These are phyloP conservation scores for Podospora conica DNA, from an alignment of 495 filamentous ascomycete species.

Conservation along the genomic window DNA sequence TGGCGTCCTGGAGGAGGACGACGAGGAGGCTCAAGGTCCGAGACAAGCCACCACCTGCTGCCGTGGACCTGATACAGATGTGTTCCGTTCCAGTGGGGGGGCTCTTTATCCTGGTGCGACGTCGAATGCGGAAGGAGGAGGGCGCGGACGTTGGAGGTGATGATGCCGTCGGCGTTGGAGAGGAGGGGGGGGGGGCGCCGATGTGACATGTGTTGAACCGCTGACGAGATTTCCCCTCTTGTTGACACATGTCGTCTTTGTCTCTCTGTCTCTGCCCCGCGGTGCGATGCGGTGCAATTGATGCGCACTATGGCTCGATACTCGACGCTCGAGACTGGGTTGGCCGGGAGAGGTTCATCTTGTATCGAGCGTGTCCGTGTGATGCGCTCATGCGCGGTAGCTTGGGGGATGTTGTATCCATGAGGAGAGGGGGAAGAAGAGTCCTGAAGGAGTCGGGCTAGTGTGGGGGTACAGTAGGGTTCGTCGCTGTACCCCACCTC, in stretches of 20 bases:
- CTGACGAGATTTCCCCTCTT: neutral
- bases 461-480: neutral
- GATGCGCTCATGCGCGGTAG: conserved; percentile 6
- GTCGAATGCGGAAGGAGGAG: neutral
- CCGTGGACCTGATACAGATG: neutral
- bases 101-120: conserved; percentile 1
- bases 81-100: neutral
- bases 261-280: neutral
- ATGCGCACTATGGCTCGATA: too few relatives aligned
- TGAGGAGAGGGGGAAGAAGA: too few relatives aligned
- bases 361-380: neutral
- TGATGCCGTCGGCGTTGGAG: neutral
- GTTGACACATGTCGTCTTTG: neutral
- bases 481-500: neutral
- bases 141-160: neutral
- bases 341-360: neutral
- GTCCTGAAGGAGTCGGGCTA: neutral
- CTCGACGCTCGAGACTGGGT: neutral
- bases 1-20: neutral
- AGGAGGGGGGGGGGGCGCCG: neutral
- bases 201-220: neutral
- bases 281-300: neutral
- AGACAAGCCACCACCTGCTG: neutral
- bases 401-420: neutral
- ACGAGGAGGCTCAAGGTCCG: neutral